Evolutionary conservation across 176 grass and related monocot species (phyloP).

Genomic region (Aegilops umbellulata): DNA sequence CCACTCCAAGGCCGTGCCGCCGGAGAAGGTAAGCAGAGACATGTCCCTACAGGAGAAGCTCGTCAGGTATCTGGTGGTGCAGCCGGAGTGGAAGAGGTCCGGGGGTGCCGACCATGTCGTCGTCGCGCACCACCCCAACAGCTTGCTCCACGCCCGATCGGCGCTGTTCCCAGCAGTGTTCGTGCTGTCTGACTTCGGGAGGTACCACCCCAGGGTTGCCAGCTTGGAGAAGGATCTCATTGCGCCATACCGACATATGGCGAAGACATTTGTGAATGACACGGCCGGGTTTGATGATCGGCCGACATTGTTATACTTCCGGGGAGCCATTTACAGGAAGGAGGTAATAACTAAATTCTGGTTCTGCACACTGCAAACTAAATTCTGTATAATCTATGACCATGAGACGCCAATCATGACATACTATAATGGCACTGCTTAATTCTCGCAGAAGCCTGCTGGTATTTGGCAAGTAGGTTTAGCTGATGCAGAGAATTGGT

Average conservation of each 20-base stretch:
- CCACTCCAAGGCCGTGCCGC: conserved; percentile 57
- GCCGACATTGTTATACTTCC: conserved; percentile 67
- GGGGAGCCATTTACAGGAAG: conserved; percentile 94
- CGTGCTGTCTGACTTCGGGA: conserved; percentile 85
- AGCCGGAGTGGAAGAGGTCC: conserved; percentile 68
- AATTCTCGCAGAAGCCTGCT: neutral
- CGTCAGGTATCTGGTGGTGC: conserved; percentile 48
- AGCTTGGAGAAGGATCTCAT: conserved; percentile 91
- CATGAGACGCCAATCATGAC: neutral
- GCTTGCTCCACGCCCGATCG: conserved; percentile 64
- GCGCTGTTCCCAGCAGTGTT: conserved; percentile 62
- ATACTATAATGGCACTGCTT: neutral
- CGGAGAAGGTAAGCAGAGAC: conserved; percentile 56
- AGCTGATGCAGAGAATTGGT: neutral
- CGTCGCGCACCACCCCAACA: conserved; percentile 93
- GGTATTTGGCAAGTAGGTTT: neutral
- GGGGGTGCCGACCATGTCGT: conserved; percentile 76
- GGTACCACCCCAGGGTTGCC: conserved; percentile 72
- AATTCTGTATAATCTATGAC: neutral
- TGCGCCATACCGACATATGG: conserved; percentile 79
- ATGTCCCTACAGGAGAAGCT: conserved; percentile 66
- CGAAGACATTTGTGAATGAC: conserved; percentile 67
- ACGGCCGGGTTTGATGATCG: conserved; percentile 69
- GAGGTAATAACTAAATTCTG: conserved; percentile 60
- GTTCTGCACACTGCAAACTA: neutral